Evolutionary conservation across 306 rosid genomes (phyloP), one percentile per base, ranked within the genome.

Genomic region (Spatholobus suberectus): DNA sequence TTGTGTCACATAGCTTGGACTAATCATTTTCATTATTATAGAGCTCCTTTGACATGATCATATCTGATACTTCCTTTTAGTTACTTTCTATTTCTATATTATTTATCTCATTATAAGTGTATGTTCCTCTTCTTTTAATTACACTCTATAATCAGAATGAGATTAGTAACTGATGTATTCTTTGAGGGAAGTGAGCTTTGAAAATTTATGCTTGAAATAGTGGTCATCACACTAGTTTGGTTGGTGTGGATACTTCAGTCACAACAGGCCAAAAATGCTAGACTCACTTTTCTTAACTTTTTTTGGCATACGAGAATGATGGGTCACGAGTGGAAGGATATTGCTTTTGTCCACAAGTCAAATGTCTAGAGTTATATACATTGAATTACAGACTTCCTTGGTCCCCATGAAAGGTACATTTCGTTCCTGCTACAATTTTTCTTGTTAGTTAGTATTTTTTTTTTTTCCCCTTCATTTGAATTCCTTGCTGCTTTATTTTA

Each of bases 321-420:
- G 10, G 46, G 27, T 51, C 34, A 32, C 18, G 14, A 63, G 35
- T 21, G 44, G 66, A 54, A 59, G 59, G 23, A 9, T 65, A 46
- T 24, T 41, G 49, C 4, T 18, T 79, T 84, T 41, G 57, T 55
- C 65, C 52, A 46, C 37, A 66, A 66, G 73, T 74, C 69, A 68
- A 74, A 66, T 75, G 41, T 23, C 47, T 29, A 58, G 58, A 75
- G 55, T 57, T 26, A 66, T 73, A 46, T 54, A 46, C 77, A 29
- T 79, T 80, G 81, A 37, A 85, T 47, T 75, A 38, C 32, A 23
- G 20, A 51, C 70, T 68, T 43, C 54, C 73, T 41, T 47, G 67
- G 47, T n/a, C 27, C 35, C 61, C 76, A 35, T 17, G 77, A 79
- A 79, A 77, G 79, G 61, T 65, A 49, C 79, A 27, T 77, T 47